Conservation (phyloP, 2,329 filamentous ascomycete species). For the Fusarium cyanostomum region DNA sequence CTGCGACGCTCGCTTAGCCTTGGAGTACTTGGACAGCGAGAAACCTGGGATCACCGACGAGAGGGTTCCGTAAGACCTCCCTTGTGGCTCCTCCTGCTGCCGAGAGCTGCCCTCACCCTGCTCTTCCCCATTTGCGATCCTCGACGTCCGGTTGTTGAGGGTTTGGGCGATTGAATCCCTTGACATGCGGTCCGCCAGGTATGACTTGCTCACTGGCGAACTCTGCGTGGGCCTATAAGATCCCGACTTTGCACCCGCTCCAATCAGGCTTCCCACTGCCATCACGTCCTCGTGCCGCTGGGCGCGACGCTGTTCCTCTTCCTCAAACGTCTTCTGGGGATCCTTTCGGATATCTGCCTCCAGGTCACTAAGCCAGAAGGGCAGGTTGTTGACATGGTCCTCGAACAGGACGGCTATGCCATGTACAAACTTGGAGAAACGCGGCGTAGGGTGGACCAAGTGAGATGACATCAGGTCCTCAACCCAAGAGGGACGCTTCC, state of each 20-base stretch:
- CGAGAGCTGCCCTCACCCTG: conserved; percentile 49
- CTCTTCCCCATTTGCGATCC: conserved; percentile 44
- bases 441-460: conserved; percentile 85
- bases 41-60: conserved; percentile 83
- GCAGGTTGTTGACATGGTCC: conserved; percentile 93
- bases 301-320: conserved; percentile 85
- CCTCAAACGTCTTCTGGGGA: conserved; percentile 87
- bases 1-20: conserved; percentile 59
- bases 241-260: conserved; percentile 65
- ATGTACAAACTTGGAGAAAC: conserved; percentile 97
- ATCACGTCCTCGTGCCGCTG: conserved; percentile 87
- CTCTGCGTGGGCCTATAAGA: conserved; percentile 68
- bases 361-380: conserved; percentile 93
- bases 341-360: conserved; percentile 95
- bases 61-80: conserved; percentile 64
- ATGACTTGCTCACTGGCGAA: conserved; percentile 75
- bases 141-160: conserved; percentile 40
- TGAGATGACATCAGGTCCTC: conserved; percentile 93
- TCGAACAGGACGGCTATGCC: conserved; percentile 93
- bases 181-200: conserved; percentile 65
- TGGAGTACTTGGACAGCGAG: conserved; percentile 80
- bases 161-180: conserved; percentile 46
- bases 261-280: conserved; percentile 88
- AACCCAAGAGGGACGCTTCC: conserved; percentile 84
- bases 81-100: conserved; percentile 47